Evolutionary conservation across 2,329 filamentous ascomycete genomes (phyloP).

Genomic region (Talaromyces sp.): DNA sequence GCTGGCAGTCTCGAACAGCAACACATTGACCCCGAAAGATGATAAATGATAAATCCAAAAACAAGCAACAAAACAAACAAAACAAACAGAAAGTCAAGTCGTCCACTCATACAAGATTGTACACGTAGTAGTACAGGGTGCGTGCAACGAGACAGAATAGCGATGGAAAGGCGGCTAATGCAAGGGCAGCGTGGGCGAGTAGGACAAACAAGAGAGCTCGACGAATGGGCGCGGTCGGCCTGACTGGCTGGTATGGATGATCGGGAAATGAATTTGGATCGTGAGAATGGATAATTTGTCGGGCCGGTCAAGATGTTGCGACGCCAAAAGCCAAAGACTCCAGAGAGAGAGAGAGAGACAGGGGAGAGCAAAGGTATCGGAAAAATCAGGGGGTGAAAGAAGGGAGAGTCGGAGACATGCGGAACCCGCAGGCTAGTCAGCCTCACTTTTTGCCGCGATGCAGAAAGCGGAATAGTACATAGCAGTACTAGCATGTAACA

Average conservation of each 20-base stretch:
- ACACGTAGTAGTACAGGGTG: constrained; percentile 16
- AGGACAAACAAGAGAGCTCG: not conserved
- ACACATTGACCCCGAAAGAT: not conserved
- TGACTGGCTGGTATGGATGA: constrained; percentile 5
- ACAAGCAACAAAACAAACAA: not conserved
- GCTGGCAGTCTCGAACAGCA: constrained; percentile 6
- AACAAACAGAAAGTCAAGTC: constrained; percentile 7
- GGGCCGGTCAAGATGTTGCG: not conserved
- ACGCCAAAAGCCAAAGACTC: not conserved
- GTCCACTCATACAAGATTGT: constrained; percentile 17
- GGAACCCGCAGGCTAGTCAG: constrained; percentile 7
- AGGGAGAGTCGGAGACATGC: constrained; percentile 12
- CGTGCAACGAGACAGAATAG: constrained; percentile 6
- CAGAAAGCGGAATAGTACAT: constrained; percentile 6
- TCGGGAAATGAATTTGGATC: not conserved
- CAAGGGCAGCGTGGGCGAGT: constrained; percentile 15
- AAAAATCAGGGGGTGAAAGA: constrained; percentile 2
- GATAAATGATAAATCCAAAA: not conserved
- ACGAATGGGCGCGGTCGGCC: not conserved
- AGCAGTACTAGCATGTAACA: not conserved
- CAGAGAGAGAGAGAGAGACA: not conserved
- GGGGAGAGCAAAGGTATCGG: constrained; percentile 1
- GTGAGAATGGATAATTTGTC: constrained; percentile 5
- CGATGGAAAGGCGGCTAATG: constrained; percentile 9
- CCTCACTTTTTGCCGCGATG: constrained; percentile 14